These are phyloP conservation scores for Wickerhamiella lipophila DNA, from an alignment of 805 yeast species.

Conservation along the genomic window DNA sequence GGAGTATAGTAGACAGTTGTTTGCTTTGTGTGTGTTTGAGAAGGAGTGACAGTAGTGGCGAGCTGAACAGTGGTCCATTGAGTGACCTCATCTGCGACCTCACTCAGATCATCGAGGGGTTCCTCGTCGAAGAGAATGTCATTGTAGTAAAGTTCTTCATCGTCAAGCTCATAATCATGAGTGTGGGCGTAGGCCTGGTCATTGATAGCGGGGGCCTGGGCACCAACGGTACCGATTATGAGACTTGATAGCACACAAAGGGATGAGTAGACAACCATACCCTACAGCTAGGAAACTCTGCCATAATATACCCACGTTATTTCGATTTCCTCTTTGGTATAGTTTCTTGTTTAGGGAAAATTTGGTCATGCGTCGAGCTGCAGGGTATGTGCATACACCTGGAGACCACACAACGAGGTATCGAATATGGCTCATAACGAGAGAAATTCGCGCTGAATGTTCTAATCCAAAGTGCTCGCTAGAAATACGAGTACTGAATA, in stretches of 20 bases:
- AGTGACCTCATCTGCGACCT: background rate
- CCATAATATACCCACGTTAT: background rate
- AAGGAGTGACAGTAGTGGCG: background rate
- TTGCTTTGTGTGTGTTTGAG: background rate
- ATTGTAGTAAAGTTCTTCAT: background rate
- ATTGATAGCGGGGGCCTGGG: constrained; percentile 1
- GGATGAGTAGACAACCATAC: constrained; percentile 1
- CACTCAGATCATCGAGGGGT: background rate
- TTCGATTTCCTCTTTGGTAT: background rate
- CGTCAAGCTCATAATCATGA: background rate
- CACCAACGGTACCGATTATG: background rate
- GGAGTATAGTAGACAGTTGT: constrained; percentile 8
- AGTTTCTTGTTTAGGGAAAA: background rate
- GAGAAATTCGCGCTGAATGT: too few relatives aligned
- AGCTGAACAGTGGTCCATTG: constrained; percentile 5
- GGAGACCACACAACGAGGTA: background rate
- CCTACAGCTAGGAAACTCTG: background rate
- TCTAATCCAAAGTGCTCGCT: too few relatives aligned
- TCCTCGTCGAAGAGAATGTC: constrained; percentile 2
- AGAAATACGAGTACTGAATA: too few relatives aligned
- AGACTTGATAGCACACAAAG: constrained; percentile 1
- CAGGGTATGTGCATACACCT: background rate
- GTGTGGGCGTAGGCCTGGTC: constrained; percentile 1
- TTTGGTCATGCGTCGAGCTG: too few relatives aligned
- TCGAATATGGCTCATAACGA: too few relatives aligned